Conservation (phyloP, 2,329 filamentous ascomycete species). For the Shiraia bambusicola region DNA sequence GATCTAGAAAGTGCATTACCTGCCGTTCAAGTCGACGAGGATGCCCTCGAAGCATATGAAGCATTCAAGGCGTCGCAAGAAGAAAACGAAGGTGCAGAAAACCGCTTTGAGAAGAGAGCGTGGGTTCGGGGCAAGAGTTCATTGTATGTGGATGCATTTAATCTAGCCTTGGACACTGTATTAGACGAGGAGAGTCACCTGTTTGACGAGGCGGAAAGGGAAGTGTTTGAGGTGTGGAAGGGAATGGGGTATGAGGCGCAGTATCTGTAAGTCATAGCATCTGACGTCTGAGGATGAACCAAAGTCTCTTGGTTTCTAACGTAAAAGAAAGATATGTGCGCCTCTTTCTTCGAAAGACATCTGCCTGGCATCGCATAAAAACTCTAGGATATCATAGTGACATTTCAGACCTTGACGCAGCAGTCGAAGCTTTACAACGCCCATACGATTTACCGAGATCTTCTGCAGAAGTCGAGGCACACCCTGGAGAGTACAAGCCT, state of each 20-base stretch:
- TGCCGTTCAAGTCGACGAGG: constrained; percentile 62
- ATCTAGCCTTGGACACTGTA: constrained; percentile 85
- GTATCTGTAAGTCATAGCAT: constrained; percentile 68
- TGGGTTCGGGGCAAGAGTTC: constrained; percentile 82
- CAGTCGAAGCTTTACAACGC: constrained; percentile 66
- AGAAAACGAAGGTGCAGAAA: constrained; percentile 46
- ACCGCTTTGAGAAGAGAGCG: constrained; percentile 57
- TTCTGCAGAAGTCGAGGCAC: constrained; percentile 38
- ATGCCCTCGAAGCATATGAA: constrained; percentile 80
- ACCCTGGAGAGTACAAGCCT: constrained; percentile 53
- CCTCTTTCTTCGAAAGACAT: constrained; percentile 87
- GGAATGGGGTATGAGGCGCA: constrained; percentile 78
- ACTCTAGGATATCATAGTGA: constrained; percentile 80
- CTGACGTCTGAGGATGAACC: not conserved
- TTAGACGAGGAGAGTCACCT: constrained; percentile 84
- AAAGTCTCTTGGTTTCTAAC: not conserved
- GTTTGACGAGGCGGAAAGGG: constrained; percentile 76
- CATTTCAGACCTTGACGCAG: constrained; percentile 69
- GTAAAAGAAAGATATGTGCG: constrained; percentile 72
- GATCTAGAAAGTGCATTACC: constrained; percentile 73
- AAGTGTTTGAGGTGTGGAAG: constrained; percentile 76
- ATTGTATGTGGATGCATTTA: constrained; percentile 97
- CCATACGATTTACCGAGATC: constrained; percentile 56
- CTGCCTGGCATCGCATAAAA: constrained; percentile 82
- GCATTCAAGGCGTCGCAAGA: constrained; percentile 61